Evolutionary conservation across 768 basidiomycete species (phyloP), one percentile per base, ranked within the genome.

Genomic region (Terana coerulea): DNA sequence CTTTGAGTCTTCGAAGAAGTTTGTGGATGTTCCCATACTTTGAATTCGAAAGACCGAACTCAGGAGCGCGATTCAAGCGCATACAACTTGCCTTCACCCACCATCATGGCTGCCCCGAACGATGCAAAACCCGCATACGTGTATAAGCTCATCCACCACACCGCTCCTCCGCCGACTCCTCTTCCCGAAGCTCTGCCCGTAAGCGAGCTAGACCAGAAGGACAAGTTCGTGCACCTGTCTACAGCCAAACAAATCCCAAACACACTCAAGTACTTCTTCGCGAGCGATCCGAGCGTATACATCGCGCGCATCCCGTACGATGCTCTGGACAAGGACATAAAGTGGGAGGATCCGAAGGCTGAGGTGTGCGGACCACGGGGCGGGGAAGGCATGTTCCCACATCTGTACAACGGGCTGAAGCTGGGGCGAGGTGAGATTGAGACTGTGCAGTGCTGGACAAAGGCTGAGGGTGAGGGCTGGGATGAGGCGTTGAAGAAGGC

Each of bases 61-160:
- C n/a, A n/a, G n/a, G n/a, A n/a, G n/a, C n/a, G n/a, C n/a, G n/a
- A n/a, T n/a, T n/a, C n/a, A n/a, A n/a, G n/a, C n/a, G n/a, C n/a
- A n/a, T n/a, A n/a, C n/a, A n/a, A 59, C 29, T 30, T 44, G 28
- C 43, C 28, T 46, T 30, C 45, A 14, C 29, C 14, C 31, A 46
- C 45, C 45, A 46, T 46, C 30, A 46, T 29, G 30, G 34, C 15
- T 17, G 19, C 57, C 10, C 37, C 11, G 37, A 39, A 46, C 12
- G 14, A n/a, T 14, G 6, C 17, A 34, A 19, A 29, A 26, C 83
- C 80, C 4, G 74, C 69, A 2, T 83, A 81, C 64, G 47, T 86
- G 54, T 86, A 85, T 71, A 86, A 85, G 58, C 75, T 86, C 53
- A 64, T 84, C 28, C 69, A 74, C 11, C 59, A 69, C 33, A 67